Evolutionary conservation across 2,329 filamentous ascomycete genomes (phyloP).

Genomic region (Cylindrodendrum hubeiense): DNA sequence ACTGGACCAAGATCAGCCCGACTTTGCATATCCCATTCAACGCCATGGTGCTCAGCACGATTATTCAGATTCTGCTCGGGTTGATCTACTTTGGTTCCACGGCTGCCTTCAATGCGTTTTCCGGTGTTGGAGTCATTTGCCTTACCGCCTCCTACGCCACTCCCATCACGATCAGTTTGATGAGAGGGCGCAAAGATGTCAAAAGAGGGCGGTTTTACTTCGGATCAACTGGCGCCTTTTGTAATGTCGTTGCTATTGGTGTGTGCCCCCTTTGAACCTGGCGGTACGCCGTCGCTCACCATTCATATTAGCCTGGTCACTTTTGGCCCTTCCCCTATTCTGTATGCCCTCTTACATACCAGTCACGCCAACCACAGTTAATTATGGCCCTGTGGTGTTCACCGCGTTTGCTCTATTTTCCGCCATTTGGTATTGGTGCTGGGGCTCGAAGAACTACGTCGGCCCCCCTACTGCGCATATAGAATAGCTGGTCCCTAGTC

Average conservation of each 20-base stretch:
- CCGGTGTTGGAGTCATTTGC: slow-evolving; percentile 77
- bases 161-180: slow-evolving; percentile 74
- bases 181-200: slow-evolving; percentile 71
- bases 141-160: slow-evolving; percentile 76
- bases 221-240: slow-evolving; percentile 70
- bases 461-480: slow-evolving; percentile 21
- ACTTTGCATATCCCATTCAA: slow-evolving; percentile 75
- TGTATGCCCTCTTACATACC: slow-evolving; percentile 21
- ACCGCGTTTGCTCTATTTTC: slow-evolving; percentile 3
- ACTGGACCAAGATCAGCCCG: slow-evolving; percentile 72
- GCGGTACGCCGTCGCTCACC: background rate
- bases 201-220: slow-evolving; percentile 70
- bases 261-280: slow-evolving; percentile 47
- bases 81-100: slow-evolving; percentile 77
- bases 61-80: slow-evolving; percentile 72
- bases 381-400: slow-evolving; percentile 21
- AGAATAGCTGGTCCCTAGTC: too few relatives aligned
- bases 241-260: slow-evolving; percentile 75
- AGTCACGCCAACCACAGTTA: slow-evolving; percentile 8
- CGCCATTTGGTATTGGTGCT: slow-evolving; percentile 20
- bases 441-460: slow-evolving; percentile 18
- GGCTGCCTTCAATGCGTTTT: slow-evolving; percentile 80
- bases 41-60: slow-evolving; percentile 79
- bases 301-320: slow-evolving; percentile 8
- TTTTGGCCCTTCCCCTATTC: slow-evolving; percentile 15